phyloP scores from a whole-genome alignment of 768 basidiomycete genomes.

The Hortiboletus flavorubellus region DNA sequence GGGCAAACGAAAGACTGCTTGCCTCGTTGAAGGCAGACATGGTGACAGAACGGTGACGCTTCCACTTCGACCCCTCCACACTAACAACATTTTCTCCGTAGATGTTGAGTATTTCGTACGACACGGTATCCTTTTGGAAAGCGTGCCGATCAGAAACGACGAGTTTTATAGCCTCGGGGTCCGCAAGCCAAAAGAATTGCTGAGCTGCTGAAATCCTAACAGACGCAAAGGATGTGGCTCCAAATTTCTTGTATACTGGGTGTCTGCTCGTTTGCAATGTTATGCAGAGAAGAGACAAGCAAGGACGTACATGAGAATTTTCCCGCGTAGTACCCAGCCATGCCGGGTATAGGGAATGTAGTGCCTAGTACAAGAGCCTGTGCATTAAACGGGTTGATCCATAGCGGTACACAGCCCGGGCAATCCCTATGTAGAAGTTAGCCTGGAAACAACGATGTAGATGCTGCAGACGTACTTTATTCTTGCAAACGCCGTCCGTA shows the following conservation, averaged over 20 bases:
- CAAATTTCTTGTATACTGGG: constrained; percentile 38
- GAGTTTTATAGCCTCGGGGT: constrained; percentile 40
- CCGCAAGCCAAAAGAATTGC: constrained; percentile 41
- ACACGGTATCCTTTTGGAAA: constrained; percentile 39
- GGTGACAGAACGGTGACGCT: constrained; percentile 41
- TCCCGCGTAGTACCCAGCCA: constrained; percentile 33
- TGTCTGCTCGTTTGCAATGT: not conserved
- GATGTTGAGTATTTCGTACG: constrained; percentile 42
- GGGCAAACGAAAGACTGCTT: not conserved
- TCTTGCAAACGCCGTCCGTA: constrained; percentile 14
- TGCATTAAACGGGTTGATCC: constrained; percentile 35
- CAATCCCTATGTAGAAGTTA: constrained; percentile 7
- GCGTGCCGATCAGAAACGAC: constrained; percentile 32
- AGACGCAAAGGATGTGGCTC: constrained; percentile 39
- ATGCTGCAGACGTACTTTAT: constrained; percentile 12
- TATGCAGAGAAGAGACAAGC: too few species aligned
- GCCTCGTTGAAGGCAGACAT: constrained; percentile 53
- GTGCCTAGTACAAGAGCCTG: constrained; percentile 25
- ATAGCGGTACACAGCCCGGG: constrained; percentile 20
- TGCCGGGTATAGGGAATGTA: constrained; percentile 35
- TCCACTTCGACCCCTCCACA: constrained; percentile 44
- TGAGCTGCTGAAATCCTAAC: constrained; percentile 30
- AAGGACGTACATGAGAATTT: constrained; percentile 35
- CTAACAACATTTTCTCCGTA: constrained; percentile 47
- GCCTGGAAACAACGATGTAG: not conserved